A percentile compares a stretch with the other conserved stretches of the same genome.
Conservation (phyloP, 2,329 filamentous ascomycete species). For the Botrytis fabae region DNA sequence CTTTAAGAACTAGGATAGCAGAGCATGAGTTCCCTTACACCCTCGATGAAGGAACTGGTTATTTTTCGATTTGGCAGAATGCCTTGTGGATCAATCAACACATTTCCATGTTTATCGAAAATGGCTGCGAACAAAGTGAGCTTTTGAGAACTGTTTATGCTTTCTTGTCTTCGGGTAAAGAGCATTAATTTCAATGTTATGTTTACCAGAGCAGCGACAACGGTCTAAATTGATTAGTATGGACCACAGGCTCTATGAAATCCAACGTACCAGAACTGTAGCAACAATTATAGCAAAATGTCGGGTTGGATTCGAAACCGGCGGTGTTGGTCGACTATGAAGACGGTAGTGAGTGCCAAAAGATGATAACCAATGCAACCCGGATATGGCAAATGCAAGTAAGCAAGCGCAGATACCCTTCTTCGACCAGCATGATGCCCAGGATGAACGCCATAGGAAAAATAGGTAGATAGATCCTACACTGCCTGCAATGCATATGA, state of each 20-base stretch:
- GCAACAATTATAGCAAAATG: slow-evolving; percentile 30
- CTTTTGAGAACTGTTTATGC: slow-evolving; percentile 49
- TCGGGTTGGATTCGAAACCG: slow-evolving; percentile 9
- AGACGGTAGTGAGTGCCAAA: slow-evolving; percentile 68
- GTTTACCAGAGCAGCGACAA: slow-evolving; percentile 61
- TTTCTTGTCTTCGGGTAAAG: slow-evolving; percentile 39
- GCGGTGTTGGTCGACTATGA: slow-evolving; percentile 45
- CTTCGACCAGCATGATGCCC: slow-evolving; percentile 79
- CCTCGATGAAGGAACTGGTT: slow-evolving; percentile 73
- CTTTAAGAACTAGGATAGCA: not conserved
- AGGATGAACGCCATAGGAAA: slow-evolving; percentile 72
- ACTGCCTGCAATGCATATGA: slow-evolving; percentile 73
- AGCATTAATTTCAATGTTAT: slow-evolving; percentile 53
- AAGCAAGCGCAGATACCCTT: slow-evolving; percentile 64
- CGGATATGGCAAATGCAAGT: slow-evolving; percentile 72
- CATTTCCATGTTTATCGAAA: slow-evolving; percentile 65
- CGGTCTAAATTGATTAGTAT: slow-evolving; percentile 48
- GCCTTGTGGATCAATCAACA: slow-evolving; percentile 70
- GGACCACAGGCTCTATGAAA: not conserved
- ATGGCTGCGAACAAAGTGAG: slow-evolving; percentile 59
- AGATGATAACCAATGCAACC: slow-evolving; percentile 84
- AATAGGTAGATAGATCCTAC: slow-evolving; percentile 70
- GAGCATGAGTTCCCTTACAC: slow-evolving; percentile 44
- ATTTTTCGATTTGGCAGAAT: slow-evolving; percentile 72
- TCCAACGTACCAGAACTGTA: slow-evolving; percentile 30